Evolutionary conservation across 2,329 filamentous ascomycete genomes (phyloP), one percentile per base, ranked within the genome.

Genomic region (Colletotrichum sp.): DNA sequence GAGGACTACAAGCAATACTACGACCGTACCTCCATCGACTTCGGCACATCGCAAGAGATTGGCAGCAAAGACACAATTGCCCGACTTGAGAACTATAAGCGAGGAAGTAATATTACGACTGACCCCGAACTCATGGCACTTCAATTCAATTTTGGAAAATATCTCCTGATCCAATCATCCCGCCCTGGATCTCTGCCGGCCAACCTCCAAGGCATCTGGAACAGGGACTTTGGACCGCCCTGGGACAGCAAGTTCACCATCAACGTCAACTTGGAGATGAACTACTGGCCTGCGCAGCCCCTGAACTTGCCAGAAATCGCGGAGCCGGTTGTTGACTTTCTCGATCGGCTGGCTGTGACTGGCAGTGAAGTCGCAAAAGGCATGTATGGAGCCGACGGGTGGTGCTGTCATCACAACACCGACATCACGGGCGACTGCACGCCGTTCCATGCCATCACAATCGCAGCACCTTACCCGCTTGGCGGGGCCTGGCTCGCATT

Each of bases 241-340:
- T 89, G 88, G 88, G 87, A 87, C 5, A 85, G 83, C 28, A 89
- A 87, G 75, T 88, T 85, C 72, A 90, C 88, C 1, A 87, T 89
- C 77, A 89, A 90, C 76, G 88, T 90, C 79, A 90, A 90, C 57
- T 81, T 85, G 0, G 84, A 90, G 78, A 90, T 90, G 88, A 90
- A 90, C 77, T 90, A 90, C 78, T 90, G 88, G 88, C 83, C 82
- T 0, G 85, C 86, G 60, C 52, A 52, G 26, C 48, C 32, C 4
- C 57, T 74, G 7, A 43, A 79, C 36, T 76, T 82, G 2, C 77
- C 78, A 8, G 84, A 86, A 60, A 83, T 83, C 13, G 82, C 85
- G 38, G 71, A 80, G 16, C 85, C 87, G 1, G 65, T 88, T 0
- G 85, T 87, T 52, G 81, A 84, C 13, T 79, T 86, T 7, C 80